These are phyloP conservation scores for Podospora australis DNA, from an alignment of 495 filamentous ascomycete genomes.

Conservation along the genomic window DNA sequence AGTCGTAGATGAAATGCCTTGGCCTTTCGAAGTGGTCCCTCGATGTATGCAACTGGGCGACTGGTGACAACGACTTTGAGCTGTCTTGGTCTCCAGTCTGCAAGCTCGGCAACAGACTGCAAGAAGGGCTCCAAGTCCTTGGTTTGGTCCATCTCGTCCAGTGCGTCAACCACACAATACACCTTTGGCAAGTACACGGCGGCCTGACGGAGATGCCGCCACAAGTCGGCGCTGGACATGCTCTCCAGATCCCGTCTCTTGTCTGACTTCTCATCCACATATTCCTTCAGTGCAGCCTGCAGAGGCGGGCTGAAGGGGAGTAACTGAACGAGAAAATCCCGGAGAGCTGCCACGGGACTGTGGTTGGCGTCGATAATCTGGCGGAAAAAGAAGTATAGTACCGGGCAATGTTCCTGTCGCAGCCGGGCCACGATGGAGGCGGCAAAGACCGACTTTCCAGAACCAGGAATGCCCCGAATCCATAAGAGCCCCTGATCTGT, in stretches of 20 bases:
- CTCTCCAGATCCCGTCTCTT: constrained; percentile 12
- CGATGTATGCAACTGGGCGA: constrained; percentile 30
- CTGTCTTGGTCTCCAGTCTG: constrained; percentile 27
- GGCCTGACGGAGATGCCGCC: constrained; percentile 20
- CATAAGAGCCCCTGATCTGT: constrained; percentile 35
- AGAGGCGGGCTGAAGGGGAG: constrained; percentile 34
- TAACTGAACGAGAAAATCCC: constrained; percentile 41
- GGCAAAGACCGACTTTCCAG: constrained; percentile 47
- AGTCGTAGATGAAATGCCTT: constrained; percentile 26
- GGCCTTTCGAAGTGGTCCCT: constrained; percentile 14
- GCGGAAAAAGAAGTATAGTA: constrained; percentile 51
- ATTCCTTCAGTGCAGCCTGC: constrained; percentile 24
- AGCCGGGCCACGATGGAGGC: constrained; percentile 31
- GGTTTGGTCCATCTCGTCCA: constrained; percentile 37
- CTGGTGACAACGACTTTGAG: constrained; percentile 42
- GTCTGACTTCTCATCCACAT: constrained; percentile 5
- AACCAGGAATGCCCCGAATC: constrained; percentile 47
- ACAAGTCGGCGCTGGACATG: constrained; percentile 14
- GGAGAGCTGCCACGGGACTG: constrained; percentile 31
- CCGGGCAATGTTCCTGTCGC: constrained; percentile 26
- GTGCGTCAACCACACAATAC: constrained; percentile 43
- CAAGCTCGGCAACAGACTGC: constrained; percentile 24
- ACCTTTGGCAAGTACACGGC: constrained; percentile 22
- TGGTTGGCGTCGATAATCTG: constrained; percentile 47
- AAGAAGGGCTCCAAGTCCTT: constrained; percentile 37